These are phyloP conservation scores for Mortierella sp. DNA, from an alignment of 371 early-diverging fungal species.

Conservation along the genomic window DNA sequence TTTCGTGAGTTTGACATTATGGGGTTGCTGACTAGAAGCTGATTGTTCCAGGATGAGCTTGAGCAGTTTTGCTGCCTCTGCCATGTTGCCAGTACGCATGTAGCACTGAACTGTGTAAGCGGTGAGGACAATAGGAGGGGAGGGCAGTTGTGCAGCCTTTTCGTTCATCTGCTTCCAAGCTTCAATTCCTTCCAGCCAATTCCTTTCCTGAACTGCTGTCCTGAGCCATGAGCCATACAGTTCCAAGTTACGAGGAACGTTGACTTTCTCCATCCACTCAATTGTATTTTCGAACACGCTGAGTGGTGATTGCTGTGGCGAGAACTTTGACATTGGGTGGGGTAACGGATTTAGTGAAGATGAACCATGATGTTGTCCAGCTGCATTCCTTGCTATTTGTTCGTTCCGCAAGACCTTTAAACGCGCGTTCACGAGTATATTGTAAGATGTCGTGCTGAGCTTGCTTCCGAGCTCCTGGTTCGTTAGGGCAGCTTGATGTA, in stretches of 20 bases:
- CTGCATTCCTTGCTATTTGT: background rate
- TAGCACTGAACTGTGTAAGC: slow-evolving; percentile 20
- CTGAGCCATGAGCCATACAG: slow-evolving; percentile 27
- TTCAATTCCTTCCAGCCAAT: slow-evolving; percentile 26
- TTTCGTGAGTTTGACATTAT: background rate
- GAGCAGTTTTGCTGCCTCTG: slow-evolving; percentile 11
- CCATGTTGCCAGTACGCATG: slow-evolving; percentile 12
- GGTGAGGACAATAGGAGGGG: background rate
- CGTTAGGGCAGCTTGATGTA: slow-evolving; percentile 15
- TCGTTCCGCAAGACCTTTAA: background rate
- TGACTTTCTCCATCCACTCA: slow-evolving; percentile 15
- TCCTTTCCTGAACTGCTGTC: slow-evolving; percentile 21
- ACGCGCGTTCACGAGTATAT: slow-evolving; percentile 20
- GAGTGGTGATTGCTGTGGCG: background rate
- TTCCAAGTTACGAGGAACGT: slow-evolving; percentile 11
- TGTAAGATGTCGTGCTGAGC: slow-evolving; percentile 10
- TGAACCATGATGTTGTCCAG: background rate
- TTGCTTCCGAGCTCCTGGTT: background rate
- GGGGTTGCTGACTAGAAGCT: background rate
- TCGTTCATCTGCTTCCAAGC: slow-evolving; percentile 23
- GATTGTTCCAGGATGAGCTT: slow-evolving; percentile 16
- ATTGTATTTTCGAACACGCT: slow-evolving; percentile 23
- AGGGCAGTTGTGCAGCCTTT: background rate
- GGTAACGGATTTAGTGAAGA: background rate
- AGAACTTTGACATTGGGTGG: background rate